phyloP scores from a whole-genome alignment of 768 basidiomycete genomes.

The Tulasnella sp. region DNA sequence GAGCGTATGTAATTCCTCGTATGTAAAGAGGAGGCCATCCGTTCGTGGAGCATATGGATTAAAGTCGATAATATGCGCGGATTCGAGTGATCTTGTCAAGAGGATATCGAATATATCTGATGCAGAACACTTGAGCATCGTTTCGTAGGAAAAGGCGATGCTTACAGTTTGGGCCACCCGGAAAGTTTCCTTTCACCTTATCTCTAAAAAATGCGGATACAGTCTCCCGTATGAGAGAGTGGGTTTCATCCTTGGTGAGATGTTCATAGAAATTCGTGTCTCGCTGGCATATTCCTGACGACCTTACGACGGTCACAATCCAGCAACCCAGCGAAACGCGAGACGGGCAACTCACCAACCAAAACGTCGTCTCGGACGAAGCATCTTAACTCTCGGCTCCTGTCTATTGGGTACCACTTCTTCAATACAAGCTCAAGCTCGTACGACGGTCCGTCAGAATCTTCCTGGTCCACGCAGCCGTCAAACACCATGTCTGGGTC shows the following conservation, averaged over 20 bases:
- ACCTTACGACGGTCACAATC: neutral
- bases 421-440: slow-evolving; percentile 80
- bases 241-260: slow-evolving; percentile 65
- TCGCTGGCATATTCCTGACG: slow-evolving; percentile 78
- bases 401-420: slow-evolving; percentile 88
- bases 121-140: neutral
- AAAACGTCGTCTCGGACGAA: slow-evolving; percentile 77
- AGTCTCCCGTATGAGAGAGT: slow-evolving; percentile 55
- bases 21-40: slow-evolving; percentile 85
- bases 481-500: slow-evolving; percentile 64
- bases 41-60: slow-evolving; percentile 85
- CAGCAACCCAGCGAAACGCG: neutral
- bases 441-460: slow-evolving; percentile 46
- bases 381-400: slow-evolving; percentile 84
- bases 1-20: slow-evolving; percentile 65
- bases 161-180: slow-evolving; percentile 66
- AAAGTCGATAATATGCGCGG: slow-evolving; percentile 86
- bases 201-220: slow-evolving; percentile 69
- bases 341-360: slow-evolving; percentile 57
- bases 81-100: slow-evolving; percentile 75
- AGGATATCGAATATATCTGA: slow-evolving; percentile 81
- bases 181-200: slow-evolving; percentile 65
- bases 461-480: slow-evolving; percentile 50
- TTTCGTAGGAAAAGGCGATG: neutral
- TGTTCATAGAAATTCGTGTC: slow-evolving; percentile 90